Conservation (phyloP, 129 eudicot species). For the Deinandra increscens region DNA sequence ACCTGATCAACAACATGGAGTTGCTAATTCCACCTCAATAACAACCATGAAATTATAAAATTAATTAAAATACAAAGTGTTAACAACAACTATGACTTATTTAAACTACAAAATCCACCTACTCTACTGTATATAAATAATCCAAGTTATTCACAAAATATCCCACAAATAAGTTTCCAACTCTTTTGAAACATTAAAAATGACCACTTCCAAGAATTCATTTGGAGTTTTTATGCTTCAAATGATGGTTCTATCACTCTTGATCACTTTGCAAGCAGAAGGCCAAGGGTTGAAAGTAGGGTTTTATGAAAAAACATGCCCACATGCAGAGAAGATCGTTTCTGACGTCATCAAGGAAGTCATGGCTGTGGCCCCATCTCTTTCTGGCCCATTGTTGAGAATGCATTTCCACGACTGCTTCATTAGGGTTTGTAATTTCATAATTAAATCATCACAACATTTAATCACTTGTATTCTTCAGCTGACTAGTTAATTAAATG, state of each 20-base stretch:
- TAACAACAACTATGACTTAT: neutral
- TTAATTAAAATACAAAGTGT: no score
- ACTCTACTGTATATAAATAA: constrained; percentile 21
- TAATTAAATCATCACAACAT: neutral
- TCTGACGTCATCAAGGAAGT: constrained; percentile 29
- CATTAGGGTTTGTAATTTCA: constrained; percentile 46
- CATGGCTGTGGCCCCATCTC: constrained; percentile 51
- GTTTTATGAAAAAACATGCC: constrained; percentile 57
- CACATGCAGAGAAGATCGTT: constrained; percentile 43
- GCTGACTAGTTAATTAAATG: neutral
- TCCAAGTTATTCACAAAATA: constrained; percentile 4
- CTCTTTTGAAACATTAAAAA: neutral
- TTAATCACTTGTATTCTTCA: neutral
- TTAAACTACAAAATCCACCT: neutral
- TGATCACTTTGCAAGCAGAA: constrained; percentile 12
- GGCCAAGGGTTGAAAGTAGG: constrained; percentile 53
- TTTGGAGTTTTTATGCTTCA: constrained; percentile 17
- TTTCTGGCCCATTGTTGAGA: constrained; percentile 59
- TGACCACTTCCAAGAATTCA: constrained; percentile 20
- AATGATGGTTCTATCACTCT: constrained; percentile 14
- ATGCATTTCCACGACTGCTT: constrained; percentile 74
- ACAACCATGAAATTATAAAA: no score
- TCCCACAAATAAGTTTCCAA: constrained; percentile 15
- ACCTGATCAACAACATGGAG: no score
- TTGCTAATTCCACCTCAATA: no score